phyloP scores from a whole-genome alignment of 169 alveolate genomes.

The Theileria sp. region DNA sequence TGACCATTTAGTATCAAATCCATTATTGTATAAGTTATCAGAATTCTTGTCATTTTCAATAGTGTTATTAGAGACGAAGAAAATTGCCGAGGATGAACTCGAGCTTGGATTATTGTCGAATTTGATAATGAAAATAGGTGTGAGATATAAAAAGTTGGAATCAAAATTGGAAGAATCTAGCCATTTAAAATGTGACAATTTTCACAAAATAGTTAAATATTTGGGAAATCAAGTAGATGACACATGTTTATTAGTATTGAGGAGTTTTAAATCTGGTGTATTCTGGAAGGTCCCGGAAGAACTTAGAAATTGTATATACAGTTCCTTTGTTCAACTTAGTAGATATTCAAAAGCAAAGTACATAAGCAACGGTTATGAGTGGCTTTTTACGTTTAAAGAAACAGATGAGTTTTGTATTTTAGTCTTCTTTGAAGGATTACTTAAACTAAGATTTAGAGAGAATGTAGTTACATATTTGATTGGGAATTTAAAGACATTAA shows the following conservation, averaged over 20 bases:
- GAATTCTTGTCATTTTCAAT: background rate
- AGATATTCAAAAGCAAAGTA: background rate
- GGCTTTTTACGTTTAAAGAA: conserved; percentile 6
- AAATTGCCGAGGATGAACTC: background rate
- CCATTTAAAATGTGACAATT: background rate
- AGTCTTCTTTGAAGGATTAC: background rate
- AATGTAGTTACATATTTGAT: background rate
- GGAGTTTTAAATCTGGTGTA: conserved; percentile 4
- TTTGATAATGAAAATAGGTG: background rate
- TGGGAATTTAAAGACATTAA: conserved; percentile 9
- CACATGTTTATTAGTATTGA: background rate
- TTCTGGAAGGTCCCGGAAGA: conserved; percentile 46
- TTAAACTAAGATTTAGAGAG: background rate
- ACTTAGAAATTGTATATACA: background rate
- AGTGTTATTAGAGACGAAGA: background rate
- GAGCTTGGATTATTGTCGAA: background rate
- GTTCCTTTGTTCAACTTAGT: conserved; percentile 11
- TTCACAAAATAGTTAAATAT: background rate
- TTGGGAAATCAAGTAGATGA: background rate
- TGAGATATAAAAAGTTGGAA: background rate
- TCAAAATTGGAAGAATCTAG: background rate
- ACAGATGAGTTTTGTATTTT: background rate
- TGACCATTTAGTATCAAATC: no score
- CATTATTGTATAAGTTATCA: background rate
- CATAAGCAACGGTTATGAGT: background rate